Conservation (phyloP, 1,284 basidiomycete genomes). For the Abortiporus biennis region DNA sequence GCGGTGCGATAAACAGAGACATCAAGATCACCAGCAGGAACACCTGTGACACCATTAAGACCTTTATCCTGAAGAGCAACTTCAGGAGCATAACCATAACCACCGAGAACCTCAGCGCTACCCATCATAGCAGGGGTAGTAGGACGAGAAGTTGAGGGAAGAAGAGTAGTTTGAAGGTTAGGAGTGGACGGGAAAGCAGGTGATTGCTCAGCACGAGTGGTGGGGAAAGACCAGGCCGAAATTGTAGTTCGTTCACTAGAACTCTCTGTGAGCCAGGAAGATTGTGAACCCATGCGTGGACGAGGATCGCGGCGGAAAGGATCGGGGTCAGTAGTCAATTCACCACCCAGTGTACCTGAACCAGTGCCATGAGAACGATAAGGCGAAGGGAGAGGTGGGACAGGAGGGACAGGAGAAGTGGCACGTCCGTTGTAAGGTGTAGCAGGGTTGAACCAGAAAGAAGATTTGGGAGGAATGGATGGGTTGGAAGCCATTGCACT, state of each 20-base stretch:
- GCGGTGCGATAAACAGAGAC: slow-evolving; percentile 46
- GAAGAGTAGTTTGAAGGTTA: slow-evolving; percentile 12
- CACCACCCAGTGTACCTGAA: slow-evolving; percentile 12
- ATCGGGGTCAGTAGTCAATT: slow-evolving; percentile 41
- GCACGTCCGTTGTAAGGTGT: slow-evolving; percentile 28
- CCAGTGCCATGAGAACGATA: slow-evolving; percentile 43
- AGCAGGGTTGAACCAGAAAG: slow-evolving; percentile 51
- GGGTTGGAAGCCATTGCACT: slow-evolving; percentile 35
- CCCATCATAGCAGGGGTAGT: slow-evolving; percentile 50
- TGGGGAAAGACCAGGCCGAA: slow-evolving; percentile 63
- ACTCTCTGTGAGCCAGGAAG: slow-evolving; percentile 64
- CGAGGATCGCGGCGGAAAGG: slow-evolving; percentile 51
- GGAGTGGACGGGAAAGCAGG: slow-evolving; percentile 22
- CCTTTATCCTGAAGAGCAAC: slow-evolving; percentile 44
- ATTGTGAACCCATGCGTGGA: slow-evolving; percentile 54
- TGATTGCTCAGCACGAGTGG: too few species aligned
- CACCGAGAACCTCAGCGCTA: slow-evolving; percentile 54
- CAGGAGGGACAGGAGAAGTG: slow-evolving; percentile 42
- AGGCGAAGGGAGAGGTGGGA: slow-evolving; percentile 55
- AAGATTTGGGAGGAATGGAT: slow-evolving; percentile 50
- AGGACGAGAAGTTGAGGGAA: slow-evolving; percentile 25
- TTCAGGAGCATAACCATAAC: slow-evolving; percentile 49
- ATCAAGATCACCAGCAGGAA: slow-evolving; percentile 38
- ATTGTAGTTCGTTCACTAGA: slow-evolving; percentile 49
- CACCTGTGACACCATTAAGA: slow-evolving; percentile 36